phyloP scores from a whole-genome alignment of 192 early-diverging fungal genomes.

The Dissophora ornata region DNA sequence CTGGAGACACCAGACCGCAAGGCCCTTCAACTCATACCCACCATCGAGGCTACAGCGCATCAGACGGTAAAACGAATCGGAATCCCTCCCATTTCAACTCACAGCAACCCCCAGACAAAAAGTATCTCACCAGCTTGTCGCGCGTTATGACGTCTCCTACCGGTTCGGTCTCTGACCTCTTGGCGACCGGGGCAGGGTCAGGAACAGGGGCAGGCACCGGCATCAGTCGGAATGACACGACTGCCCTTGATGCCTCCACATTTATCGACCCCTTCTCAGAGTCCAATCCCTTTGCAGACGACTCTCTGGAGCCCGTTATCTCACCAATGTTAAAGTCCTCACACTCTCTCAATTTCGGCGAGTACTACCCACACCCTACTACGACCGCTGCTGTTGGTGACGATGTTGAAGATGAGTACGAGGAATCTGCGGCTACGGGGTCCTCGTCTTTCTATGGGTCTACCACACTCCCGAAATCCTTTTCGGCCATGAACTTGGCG shows the following conservation, averaged over 20 bases:
- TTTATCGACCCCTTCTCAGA: slow-evolving; percentile 52
- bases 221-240: neutral
- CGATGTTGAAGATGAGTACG: neutral
- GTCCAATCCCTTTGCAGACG: slow-evolving; percentile 51
- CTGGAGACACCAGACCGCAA: no score
- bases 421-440: neutral
- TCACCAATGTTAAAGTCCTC: slow-evolving; percentile 14
- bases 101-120: no score
- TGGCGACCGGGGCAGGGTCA: slow-evolving; percentile 12
- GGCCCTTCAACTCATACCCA: no score
- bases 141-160: slow-evolving; percentile 33
- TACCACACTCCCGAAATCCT: slow-evolving; percentile 19
- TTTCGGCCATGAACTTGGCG: slow-evolving; percentile 36
- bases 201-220: neutral
- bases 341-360: slow-evolving; percentile 37
- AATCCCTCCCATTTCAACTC: neutral
- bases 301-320: slow-evolving; percentile 14
- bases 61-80: no score
- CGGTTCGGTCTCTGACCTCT: slow-evolving; percentile 41
- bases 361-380: slow-evolving; percentile 47
- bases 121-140: no score
- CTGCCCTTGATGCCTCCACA: slow-evolving; percentile 39
- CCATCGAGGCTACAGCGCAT: no score
- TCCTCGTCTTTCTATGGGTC: neutral
- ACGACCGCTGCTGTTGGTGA: neutral